These are phyloP conservation scores for Russula sp. DNA, from an alignment of 768 basidiomycete species.

Conservation along the genomic window DNA sequence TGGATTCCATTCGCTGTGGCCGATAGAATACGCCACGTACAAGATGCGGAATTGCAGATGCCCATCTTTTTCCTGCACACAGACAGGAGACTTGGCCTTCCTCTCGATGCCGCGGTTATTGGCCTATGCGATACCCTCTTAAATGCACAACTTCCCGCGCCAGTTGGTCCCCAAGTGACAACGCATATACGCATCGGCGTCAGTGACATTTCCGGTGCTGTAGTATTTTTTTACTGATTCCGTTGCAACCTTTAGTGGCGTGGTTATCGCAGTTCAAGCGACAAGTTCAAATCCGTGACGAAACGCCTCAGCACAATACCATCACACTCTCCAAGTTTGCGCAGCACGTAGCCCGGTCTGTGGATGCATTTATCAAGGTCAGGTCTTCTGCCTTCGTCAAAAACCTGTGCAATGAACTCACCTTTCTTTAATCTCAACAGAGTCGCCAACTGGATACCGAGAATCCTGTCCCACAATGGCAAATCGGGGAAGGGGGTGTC, in stretches of 20 bases:
- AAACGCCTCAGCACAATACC: slow-evolving; percentile 11
- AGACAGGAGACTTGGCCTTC: slow-evolving; percentile 12
- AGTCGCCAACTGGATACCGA: too few species aligned
- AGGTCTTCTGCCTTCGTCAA: too few species aligned
- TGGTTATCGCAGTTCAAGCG: slow-evolving; percentile 19
- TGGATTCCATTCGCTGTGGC: neutral
- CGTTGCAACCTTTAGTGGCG: slow-evolving; percentile 6
- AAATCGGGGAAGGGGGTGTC: neutral
- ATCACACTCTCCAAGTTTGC: slow-evolving; percentile 12
- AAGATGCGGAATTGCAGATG: slow-evolving; percentile 13
- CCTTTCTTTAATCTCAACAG: too few species aligned
- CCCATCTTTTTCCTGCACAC: slow-evolving; percentile 17
- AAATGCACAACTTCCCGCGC: neutral
- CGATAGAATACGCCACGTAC: slow-evolving; percentile 14
- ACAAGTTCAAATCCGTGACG: slow-evolving; percentile 21
- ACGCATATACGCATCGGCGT: slow-evolving; percentile 18
- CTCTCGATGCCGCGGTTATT: slow-evolving; percentile 1
- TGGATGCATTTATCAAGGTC: slow-evolving; percentile 15
- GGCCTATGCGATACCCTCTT: slow-evolving; percentile 14
- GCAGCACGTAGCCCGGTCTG: slow-evolving; percentile 14
- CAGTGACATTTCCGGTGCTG: neutral
- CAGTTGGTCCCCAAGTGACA: slow-evolving; percentile 7
- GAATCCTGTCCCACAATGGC: slow-evolving; percentile 6
- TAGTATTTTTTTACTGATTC: slow-evolving; percentile 29
- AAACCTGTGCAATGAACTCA: too few species aligned